These are phyloP conservation scores for Monosporozyma solicola DNA, from an alignment of 805 yeast genomes.

Conservation along the genomic window DNA sequence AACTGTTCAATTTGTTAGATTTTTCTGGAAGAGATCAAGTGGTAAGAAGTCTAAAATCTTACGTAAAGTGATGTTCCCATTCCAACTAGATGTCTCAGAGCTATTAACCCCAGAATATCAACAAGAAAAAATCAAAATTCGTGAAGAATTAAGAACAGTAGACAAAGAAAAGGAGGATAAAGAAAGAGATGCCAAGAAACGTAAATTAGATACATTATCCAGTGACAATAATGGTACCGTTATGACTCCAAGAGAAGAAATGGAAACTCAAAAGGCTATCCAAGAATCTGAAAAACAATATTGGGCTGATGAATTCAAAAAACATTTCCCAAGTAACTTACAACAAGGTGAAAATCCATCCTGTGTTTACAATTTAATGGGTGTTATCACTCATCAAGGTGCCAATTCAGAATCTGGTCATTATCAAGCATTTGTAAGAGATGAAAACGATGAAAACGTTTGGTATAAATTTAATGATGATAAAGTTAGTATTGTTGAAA, in stretches of 20 bases:
- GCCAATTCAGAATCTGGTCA: constrained; percentile 96
- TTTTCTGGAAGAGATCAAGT: constrained; percentile 92
- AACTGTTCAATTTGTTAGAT: constrained; percentile 87
- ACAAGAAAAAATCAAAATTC: constrained; percentile 52
- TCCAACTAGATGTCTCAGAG: constrained; percentile 82
- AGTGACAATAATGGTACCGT: constrained; percentile 12
- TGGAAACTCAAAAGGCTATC: constrained; percentile 40
- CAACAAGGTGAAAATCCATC: constrained; percentile 69
- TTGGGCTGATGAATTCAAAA: constrained; percentile 38
- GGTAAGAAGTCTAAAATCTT: constrained; percentile 85
- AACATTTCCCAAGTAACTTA: constrained; percentile 40
- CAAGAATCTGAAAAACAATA: constrained; percentile 42
- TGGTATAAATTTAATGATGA: constrained; percentile 98
- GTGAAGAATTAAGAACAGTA: constrained; percentile 70
- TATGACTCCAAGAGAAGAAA: constrained; percentile 44
- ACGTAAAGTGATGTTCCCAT: constrained; percentile 91
- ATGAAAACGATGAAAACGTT: constrained; percentile 58
- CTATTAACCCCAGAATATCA: constrained; percentile 72
- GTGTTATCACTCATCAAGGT: constrained; percentile 89
- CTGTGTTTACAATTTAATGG: constrained; percentile 72
- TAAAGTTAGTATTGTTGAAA: constrained; percentile 66
- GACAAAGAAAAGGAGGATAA: constrained; percentile 69
- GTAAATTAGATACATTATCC: constrained; percentile 23
- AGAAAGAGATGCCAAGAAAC: constrained; percentile 60
- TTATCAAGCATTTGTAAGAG: constrained; percentile 82